phyloP scores from a whole-genome alignment of 176 grass and related monocot species.

The Neostapfia colusana region DNA sequence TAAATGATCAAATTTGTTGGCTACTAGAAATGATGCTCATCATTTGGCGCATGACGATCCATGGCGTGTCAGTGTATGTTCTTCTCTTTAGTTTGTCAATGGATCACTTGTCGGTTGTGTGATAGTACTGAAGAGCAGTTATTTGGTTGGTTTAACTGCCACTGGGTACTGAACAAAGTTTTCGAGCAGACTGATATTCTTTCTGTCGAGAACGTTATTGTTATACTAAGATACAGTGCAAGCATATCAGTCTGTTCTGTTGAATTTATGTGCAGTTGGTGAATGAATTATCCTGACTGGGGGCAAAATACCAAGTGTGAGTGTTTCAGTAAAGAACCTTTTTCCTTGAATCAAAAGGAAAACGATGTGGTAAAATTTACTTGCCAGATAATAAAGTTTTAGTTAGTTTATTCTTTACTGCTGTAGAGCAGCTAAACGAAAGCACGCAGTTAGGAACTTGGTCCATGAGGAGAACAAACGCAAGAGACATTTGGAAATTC shows the following conservation, averaged over 20 bases:
- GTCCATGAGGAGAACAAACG: slow-evolving; percentile 13
- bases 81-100: slow-evolving; percentile 1
- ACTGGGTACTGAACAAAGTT: background rate
- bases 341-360: slow-evolving; percentile 15
- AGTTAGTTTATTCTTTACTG: slow-evolving; percentile 30
- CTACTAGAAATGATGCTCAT: background rate
- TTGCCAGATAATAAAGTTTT: background rate
- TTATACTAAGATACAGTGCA: too few species aligned
- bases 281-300: background rate
- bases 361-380: background rate
- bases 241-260: too few species aligned
- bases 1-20: background rate
- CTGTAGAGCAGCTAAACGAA: slow-evolving; percentile 2
- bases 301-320: slow-evolving; percentile 12
- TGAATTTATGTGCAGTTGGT: background rate
- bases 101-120: slow-evolving; percentile 20
- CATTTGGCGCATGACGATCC: slow-evolving; percentile 1
- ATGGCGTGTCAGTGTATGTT: background rate
- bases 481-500: background rate
- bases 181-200: background rate
- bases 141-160: background rate
- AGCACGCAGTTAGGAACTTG: background rate
- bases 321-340: slow-evolving; percentile 6
- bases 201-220: background rate
- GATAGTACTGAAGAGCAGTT: background rate